Evolutionary conservation across 2,329 filamentous ascomycete genomes (phyloP), one percentile per base, ranked within the genome.

Genomic region (Ophiostoma sp.): DNA sequence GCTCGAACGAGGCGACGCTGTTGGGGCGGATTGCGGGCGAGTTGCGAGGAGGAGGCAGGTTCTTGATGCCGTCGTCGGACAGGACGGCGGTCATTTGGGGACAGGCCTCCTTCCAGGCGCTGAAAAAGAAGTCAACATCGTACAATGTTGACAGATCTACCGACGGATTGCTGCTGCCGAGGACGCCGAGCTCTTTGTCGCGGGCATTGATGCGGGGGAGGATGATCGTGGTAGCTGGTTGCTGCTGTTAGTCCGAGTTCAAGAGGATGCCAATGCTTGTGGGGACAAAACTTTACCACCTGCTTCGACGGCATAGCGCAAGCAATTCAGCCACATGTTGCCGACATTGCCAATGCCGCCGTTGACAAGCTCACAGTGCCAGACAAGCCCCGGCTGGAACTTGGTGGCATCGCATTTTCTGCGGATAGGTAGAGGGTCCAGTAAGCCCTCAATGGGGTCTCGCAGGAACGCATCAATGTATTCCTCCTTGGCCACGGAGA

Each of bases 291-390:
- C 70, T 17, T 39, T 39, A 71, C 72, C 71, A 66, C 72, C 72
- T 3, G 72, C 73, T 70, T 79, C 77, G 44, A 81, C 77, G 6
- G 79, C 78, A 69, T 77, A 79, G 68, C 78, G 76, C 8, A 80
- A 70, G 72, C 79, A 81, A 71, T 78, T 79, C 57, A 80, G 73
- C 69, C 79, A 74, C 62, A 77, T 77, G 71, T 79, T 78, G 68
- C 77, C 75, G 11, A 79, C 75, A 65, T 79, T 79, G 8, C 77
- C 79, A 23, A 81, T 76, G 2, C 78, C 79, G 15, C 79, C 80
- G 13, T 77, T 76, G 20, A 78, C 76, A 35, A 77, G 74, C 10
- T 75, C 76, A 60, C 80, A 78, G 44, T 78, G 76, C 74, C 80
- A 78, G 23, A 80, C 76, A 23, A 81, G 74, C 7, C 79, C 77